A percentile compares a stretch with the other conserved stretches of the same genome.
phyloP scores from a whole-genome alignment of 495 filamentous ascomycete genomes.

The Xylaria sp. region DNA sequence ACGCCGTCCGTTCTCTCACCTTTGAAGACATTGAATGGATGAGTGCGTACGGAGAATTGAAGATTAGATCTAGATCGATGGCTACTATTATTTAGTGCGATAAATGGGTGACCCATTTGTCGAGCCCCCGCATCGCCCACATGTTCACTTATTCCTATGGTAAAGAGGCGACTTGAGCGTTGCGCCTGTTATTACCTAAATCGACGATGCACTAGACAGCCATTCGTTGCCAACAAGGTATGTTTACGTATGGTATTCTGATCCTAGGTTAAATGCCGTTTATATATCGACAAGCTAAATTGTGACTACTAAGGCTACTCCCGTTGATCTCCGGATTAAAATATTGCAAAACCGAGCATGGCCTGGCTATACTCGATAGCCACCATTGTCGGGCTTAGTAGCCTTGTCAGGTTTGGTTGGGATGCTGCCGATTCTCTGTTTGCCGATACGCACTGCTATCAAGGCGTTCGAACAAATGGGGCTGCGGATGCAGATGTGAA shows the following conservation, averaged over 20 bases:
- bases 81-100: neutral
- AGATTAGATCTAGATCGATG: neutral
- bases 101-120: neutral
- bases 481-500: slow-evolving; percentile 37
- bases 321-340: neutral
- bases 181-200: neutral
- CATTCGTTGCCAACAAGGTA: neutral
- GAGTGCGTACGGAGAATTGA: neutral
- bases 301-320: neutral
- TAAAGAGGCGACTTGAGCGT: neutral
- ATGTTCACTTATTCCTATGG: neutral
- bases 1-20: neutral
- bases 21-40: neutral
- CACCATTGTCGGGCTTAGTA: slow-evolving; percentile 28
- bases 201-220: neutral
- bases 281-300: neutral
- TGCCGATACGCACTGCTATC: slow-evolving; percentile 49
- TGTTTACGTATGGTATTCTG: neutral
- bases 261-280: neutral
- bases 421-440: slow-evolving; percentile 25
- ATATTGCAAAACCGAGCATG: slow-evolving; percentile 6
- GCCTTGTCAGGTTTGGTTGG: slow-evolving; percentile 29
- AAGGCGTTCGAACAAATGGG: slow-evolving; percentile 48
- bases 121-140: slow-evolving; percentile 1
- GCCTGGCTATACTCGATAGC: slow-evolving; percentile 33